A percentile compares a stretch with the other conserved stretches of the same genome.
Conservation (phyloP, 768 basidiomycete genomes). For the Psilocybe tampanensis region DNA sequence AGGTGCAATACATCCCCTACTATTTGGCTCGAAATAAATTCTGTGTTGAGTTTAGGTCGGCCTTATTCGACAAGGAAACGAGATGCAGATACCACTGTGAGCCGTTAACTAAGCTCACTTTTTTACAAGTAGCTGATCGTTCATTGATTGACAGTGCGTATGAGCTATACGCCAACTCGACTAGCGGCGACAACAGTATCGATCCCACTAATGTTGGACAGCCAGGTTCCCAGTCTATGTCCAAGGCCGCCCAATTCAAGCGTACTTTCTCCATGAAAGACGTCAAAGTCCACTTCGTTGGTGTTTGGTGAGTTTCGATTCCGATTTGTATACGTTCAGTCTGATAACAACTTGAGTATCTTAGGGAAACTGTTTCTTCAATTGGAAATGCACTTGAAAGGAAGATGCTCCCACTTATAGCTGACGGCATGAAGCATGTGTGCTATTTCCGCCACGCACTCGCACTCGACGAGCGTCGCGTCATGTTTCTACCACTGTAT, state of each 20-base stretch:
- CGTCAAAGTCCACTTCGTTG: constrained; percentile 30
- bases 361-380: constrained; percentile 37
- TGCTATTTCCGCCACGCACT: constrained; percentile 37
- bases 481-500: constrained; percentile 34
- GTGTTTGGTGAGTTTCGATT: constrained; percentile 3
- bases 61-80: constrained; percentile 39
- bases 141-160: constrained; percentile 11
- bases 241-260: constrained; percentile 19
- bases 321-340: neutral
- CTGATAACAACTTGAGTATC: neutral
- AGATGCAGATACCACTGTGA: constrained; percentile 31
- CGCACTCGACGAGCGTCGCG: constrained; percentile 35
- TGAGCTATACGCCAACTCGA: constrained; percentile 9
- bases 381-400: constrained; percentile 25
- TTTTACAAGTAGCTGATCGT: neutral
- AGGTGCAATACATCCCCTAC: neutral
- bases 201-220: neutral
- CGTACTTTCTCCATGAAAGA: constrained; percentile 20
- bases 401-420: constrained; percentile 18
- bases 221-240: neutral
- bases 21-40: neutral
- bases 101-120: neutral
- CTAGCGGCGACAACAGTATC: neutral
- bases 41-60: constrained; percentile 34
- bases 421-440: constrained; percentile 27